Conservation (phyloP, 768 basidiomycete species). For the Rhizopogon roseolus region DNA sequence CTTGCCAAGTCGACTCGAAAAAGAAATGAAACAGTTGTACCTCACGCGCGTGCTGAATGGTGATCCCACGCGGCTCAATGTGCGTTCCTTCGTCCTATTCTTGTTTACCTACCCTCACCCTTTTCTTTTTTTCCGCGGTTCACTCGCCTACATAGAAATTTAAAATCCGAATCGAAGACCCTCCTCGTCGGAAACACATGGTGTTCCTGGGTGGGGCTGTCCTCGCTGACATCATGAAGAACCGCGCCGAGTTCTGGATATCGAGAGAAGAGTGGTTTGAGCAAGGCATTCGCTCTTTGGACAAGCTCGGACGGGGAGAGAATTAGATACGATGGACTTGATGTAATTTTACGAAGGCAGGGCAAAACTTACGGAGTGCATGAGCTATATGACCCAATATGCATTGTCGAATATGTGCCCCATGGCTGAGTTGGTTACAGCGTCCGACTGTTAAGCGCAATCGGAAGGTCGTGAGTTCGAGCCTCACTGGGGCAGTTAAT, state of each 20-base stretch:
- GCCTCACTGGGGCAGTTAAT: constrained; percentile 44
- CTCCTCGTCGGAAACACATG: constrained; percentile 98
- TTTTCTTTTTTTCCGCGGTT: not conserved
- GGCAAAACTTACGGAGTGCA: not conserved
- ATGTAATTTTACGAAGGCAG: not conserved
- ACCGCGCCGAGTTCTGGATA: constrained; percentile 92
- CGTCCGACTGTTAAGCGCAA: constrained; percentile 41
- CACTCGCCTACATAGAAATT: constrained; percentile 68
- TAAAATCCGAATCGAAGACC: constrained; percentile 98
- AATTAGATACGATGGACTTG: constrained; percentile 18
- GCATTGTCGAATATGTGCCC: constrained; percentile 15
- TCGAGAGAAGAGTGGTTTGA: constrained; percentile 93
- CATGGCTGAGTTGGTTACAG: constrained; percentile 35
- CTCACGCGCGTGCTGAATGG: constrained; percentile 83
- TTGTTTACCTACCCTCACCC: not conserved
- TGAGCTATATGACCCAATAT: not conserved
- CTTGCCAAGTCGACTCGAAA: constrained; percentile 92
- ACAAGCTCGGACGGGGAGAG: constrained; percentile 79
- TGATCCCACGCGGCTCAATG: constrained; percentile 80
- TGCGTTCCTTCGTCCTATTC: constrained; percentile 35
- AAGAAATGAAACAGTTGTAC: constrained; percentile 99
- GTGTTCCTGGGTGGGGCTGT: constrained; percentile 99
- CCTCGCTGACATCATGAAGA: constrained; percentile 97
- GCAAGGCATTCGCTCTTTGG: constrained; percentile 75
- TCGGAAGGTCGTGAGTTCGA: constrained; percentile 53